Evolutionary conservation across 1,284 basidiomycete genomes (phyloP).

Genomic region (Bjerkandera adusta): DNA sequence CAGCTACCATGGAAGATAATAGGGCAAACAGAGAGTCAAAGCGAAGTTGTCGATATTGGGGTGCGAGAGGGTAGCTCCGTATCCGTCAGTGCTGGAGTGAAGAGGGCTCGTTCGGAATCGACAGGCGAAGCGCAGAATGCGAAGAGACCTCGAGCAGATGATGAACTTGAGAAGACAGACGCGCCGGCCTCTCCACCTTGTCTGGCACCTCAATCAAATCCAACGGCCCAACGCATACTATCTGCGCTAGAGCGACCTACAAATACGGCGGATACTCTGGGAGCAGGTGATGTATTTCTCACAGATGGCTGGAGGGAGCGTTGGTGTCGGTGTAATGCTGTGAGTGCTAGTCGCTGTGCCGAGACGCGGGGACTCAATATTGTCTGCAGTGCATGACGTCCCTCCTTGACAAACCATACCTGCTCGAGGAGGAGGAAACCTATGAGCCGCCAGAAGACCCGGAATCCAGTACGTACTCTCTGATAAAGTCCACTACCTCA

Average conservation of each 20-base stretch:
- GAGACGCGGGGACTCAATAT: not conserved
- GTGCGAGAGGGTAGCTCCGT: constrained; percentile 21
- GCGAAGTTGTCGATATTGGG: constrained; percentile 20
- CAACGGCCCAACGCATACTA: constrained; percentile 41
- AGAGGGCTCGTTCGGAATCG: constrained; percentile 38
- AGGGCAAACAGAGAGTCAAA: constrained; percentile 25
- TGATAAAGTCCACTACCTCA: not conserved
- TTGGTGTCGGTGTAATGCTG: constrained; percentile 69
- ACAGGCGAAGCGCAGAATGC: constrained; percentile 18
- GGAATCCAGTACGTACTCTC: constrained; percentile 55
- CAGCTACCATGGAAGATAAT: constrained; percentile 51
- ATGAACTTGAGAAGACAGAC: not conserved
- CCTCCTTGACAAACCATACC: constrained; percentile 50
- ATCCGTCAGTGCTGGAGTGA: constrained; percentile 28
- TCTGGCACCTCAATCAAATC: constrained; percentile 48
- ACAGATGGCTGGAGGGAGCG: constrained; percentile 66
- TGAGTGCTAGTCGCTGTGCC: constrained; percentile 31
- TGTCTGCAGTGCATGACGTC: constrained; percentile 50
- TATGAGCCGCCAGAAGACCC: constrained; percentile 82
- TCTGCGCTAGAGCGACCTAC: constrained; percentile 1
- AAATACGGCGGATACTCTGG: constrained; percentile 20
- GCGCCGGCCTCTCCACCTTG: constrained; percentile 33
- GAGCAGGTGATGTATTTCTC: constrained; percentile 70
- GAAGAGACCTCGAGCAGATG: constrained; percentile 22
- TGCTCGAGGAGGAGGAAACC: constrained; percentile 76